Base-by-base conservation (phyloP, 2,329 filamentous ascomycete genomes). In the Colletotrichum sp. region DNA sequence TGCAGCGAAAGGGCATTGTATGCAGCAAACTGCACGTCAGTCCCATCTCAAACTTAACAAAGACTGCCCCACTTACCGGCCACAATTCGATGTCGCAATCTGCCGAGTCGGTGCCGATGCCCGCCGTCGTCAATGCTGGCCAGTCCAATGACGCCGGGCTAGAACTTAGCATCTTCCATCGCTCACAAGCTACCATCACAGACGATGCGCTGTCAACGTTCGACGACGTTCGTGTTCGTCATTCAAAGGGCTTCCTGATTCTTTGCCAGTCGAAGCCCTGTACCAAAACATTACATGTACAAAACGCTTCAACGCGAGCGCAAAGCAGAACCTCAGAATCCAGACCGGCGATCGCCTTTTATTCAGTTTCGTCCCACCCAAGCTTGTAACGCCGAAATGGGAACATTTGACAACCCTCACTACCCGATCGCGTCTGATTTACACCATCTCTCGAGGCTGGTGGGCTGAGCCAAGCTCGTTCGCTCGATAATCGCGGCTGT, bases 371-470 rank as follows among this genome's bases (percentile, higher is more conserved):
- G n/a, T 75, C 56, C 58, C 64, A 48, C 36, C 34, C 32, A 24
- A 16, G 34, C 43, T 30, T 48, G 3, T 14, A 48, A 48, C 73
- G 63, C 69, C 62, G 38, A 56, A 5, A 48, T 16, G 26, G 69
- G 7, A 64, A 38, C 38, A 26, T 18, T 36, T 7, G 9, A 8
- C 4, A 14, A 16, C 21, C 7, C 30, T 43, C 18, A 26, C 18
- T 21, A 12, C 9, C 24, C 32, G 14, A 4, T 13, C 18, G 16
- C 24, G n/a, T 14, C 16, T 43, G 43, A 32, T 4, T 43, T 72
- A 77, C 24, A 77, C 34, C 62, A 76, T 76, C 24, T 77, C 76
- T 28, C 76, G 61, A 13, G 76, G 76, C n/a, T 74, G 70, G 9
- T 77, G 76, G 14, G 64, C 26, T 14, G 71, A 71, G 14, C 76